Evolutionary conservation across 2,329 filamentous ascomycete species (phyloP), one percentile per base, ranked within the genome.

Genomic region (Fusarium poae): DNA sequence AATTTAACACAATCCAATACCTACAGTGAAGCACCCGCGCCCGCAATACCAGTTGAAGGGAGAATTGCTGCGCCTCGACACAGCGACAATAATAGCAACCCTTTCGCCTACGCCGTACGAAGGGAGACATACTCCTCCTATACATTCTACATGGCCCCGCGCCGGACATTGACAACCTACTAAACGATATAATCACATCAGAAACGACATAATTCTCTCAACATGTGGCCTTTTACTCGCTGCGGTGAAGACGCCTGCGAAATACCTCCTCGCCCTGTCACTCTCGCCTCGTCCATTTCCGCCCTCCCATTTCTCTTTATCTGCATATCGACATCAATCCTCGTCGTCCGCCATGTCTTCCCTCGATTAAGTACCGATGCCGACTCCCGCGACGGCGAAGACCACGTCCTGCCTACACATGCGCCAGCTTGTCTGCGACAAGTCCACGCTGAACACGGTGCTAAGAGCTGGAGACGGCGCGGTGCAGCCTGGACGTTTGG

Each of bases 221-320:
- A 29, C 34, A 81, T 82, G 79, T 82, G 80, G 78, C 77, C 77
- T 42, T 80, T 81, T 62, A 77, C 81, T 71, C 81, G 83, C 70
- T 91, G 88, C 82, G 83, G 62, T 60, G 65, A 83, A 77, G 88
- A 88, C 79, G 81, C 82, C 62, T 90, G 89, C 74, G 81, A 82
- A 63, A 79, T 83, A 58, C 76, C 80, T 43, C 80, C 84, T 32
- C 72, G 74, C 56, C 76, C 78, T 52, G 74, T 83, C 53, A 76
- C 80, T 40, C 74, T 84, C 35, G 80, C 84, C 44, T 81, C 84
- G 32, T 77, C 88, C 37, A 71, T 89, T 50, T 84, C 92, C 60
- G 87, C 92, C 25, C 84, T 87, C 5, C 92, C 92, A 0, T 93
- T 96, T 77, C 77, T 92, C 61, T 77, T 88, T 61, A 92, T 92